Conservation (phyloP, 2,329 filamentous ascomycete genomes). For the Zymoseptoria passerinii region DNA sequence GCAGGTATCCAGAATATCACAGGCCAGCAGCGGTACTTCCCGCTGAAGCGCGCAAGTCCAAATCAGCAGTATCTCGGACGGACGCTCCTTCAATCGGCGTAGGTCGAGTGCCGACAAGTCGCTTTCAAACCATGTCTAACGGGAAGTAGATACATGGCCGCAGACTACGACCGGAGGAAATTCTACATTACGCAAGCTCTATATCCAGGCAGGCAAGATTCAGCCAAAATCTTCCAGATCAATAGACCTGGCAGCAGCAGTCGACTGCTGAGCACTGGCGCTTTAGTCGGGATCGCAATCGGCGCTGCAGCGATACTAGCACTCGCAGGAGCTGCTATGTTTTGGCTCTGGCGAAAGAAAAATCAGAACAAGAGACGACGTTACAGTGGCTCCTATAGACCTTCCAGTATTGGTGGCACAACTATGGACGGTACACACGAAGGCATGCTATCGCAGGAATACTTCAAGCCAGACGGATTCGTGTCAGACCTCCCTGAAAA, state of each 20-base stretch:
- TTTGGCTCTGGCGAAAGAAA: conserved; percentile 9
- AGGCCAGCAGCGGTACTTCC: conserved; percentile 15
- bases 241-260: neutral
- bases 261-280: neutral
- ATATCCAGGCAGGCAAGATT: conserved; percentile 9
- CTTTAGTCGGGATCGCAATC: conserved; percentile 1
- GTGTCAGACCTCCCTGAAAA: conserved; percentile 4
- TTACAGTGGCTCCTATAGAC: neutral
- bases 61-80: conserved; percentile 23
- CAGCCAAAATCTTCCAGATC: neutral
- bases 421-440: conserved; percentile 8
- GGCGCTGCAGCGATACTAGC: neutral
- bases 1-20: conserved; percentile 21
- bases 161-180: conserved; percentile 19
- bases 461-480: conserved; percentile 6
- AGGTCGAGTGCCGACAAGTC: conserved; percentile 6
- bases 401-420: conserved; percentile 10
- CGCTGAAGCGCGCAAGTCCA: conserved; percentile 17
- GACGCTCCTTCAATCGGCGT: conserved; percentile 23
- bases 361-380: conserved; percentile 2
- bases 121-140: neutral
- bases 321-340: conserved; percentile 1
- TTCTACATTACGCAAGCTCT: conserved; percentile 22
- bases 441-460: conserved; percentile 2
- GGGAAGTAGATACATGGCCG: conserved; percentile 4